A percentile compares a stretch with the other conserved stretches of the same genome.
These are phyloP conservation scores for Eucalyptus cloeziana DNA, from an alignment of 345 rosid genomes.

Conservation along the genomic window DNA sequence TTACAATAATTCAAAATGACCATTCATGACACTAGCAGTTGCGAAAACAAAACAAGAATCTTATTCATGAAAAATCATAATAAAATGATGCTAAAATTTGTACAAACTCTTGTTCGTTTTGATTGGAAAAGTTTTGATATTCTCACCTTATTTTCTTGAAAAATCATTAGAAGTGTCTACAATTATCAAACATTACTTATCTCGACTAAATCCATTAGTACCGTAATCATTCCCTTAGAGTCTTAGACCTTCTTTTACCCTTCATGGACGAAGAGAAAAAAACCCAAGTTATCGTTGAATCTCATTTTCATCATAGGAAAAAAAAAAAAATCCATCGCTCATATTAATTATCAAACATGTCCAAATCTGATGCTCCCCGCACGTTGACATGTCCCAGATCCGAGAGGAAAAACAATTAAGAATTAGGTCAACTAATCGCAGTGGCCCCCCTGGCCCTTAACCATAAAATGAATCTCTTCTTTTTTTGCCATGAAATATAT, in stretches of 20 bases:
- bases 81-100: too few species aligned
- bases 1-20: too few species aligned
- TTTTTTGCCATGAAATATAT: background rate
- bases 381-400: background rate
- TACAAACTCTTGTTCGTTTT: background rate
- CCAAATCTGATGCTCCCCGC: background rate
- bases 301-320: background rate
- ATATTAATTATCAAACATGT: background rate
- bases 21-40: too few species aligned
- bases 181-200: too few species aligned
- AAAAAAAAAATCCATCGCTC: background rate
- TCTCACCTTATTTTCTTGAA: rapidly evolving
- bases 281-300: rapidly evolving
- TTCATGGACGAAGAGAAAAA: background rate
- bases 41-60: too few species aligned
- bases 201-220: too few species aligned
- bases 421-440: background rate
- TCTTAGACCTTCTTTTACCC: background rate
- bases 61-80: too few species aligned
- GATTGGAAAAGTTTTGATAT: background rate
- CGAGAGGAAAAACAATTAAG: background rate
- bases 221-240: rapidly evolving
- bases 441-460: background rate
- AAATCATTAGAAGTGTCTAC: too few species aligned
- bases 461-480: background rate